Evolutionary conservation across 495 filamentous ascomycete species (phyloP).

Genomic region (Beverwykella pulmonaria): DNA sequence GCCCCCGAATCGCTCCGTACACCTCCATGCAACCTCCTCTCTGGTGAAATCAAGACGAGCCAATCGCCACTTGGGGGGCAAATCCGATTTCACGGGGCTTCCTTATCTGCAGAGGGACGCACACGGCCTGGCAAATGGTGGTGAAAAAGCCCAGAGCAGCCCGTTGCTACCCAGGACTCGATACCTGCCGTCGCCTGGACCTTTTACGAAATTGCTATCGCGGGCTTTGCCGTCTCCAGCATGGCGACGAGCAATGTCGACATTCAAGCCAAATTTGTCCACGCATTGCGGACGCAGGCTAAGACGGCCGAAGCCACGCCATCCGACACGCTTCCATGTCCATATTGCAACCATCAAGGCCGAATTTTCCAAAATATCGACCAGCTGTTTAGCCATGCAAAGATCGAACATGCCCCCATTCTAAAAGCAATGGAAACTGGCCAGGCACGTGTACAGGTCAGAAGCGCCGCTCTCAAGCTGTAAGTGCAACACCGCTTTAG

Average conservation of each 20-base stretch:
- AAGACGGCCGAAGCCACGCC: conserved; percentile 27
- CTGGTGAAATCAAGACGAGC: too few species aligned
- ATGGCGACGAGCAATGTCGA: conserved; percentile 20
- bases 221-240: background rate
- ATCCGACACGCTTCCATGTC: conserved; percentile 14
- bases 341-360: conserved; percentile 24
- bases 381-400: conserved; percentile 31
- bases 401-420: conserved; percentile 20
- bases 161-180: background rate
- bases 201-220: conserved; percentile 2
- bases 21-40: too few species aligned
- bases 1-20: too few species aligned
- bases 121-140: background rate
- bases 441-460: conserved; percentile 16
- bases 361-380: conserved; percentile 32
- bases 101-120: background rate
- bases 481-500: conserved; percentile 12
- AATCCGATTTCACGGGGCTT: too few species aligned
- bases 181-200: conserved; percentile 10
- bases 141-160: conserved; percentile 2
- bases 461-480: conserved; percentile 15
- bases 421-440: background rate
- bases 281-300: conserved; percentile 26
- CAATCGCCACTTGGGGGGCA: too few species aligned
- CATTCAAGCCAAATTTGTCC: conserved; percentile 15